These are phyloP conservation scores for Pluteus cervinus DNA, from an alignment of 768 basidiomycete species.

Conservation along the genomic window DNA sequence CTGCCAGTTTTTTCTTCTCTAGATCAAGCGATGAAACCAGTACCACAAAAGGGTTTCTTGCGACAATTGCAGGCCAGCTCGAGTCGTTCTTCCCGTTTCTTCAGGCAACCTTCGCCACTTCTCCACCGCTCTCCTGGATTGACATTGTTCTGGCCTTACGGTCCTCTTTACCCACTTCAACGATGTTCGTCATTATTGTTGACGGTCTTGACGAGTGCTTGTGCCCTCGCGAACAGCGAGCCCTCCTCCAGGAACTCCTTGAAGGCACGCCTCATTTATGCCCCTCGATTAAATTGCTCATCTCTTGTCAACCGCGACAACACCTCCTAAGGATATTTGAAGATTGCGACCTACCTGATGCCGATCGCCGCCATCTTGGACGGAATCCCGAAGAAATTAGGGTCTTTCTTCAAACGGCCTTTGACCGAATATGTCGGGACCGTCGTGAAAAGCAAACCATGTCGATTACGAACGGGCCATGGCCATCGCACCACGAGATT, in stretches of 20 bases:
- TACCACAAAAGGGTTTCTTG: no score
- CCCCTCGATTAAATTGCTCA: no score
- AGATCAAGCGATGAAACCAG: no score
- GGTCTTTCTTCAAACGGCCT: neutral
- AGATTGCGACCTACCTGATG: neutral
- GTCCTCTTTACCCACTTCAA: no score
- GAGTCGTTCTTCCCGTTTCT: no score
- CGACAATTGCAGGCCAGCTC: no score
- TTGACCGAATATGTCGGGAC: constrained; percentile 1
- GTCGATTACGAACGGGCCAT: neutral
- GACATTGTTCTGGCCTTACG: no score
- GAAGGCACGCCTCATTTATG: neutral
- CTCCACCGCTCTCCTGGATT: no score
- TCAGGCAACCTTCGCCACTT: no score
- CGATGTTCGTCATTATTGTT: constrained; percentile 1
- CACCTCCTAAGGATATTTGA: neutral
- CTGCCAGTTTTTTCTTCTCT: no score
- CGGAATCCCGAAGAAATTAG: neutral
- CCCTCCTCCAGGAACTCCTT: neutral
- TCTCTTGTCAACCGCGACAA: constrained; percentile 1
- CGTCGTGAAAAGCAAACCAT: no score
- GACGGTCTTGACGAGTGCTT: constrained; percentile 2
- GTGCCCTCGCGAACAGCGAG: neutral
- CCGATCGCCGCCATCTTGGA: neutral
- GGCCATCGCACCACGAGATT: constrained; percentile 4